Conservation (phyloP, 331 rosid species). For the Malus hybrid region DNA sequence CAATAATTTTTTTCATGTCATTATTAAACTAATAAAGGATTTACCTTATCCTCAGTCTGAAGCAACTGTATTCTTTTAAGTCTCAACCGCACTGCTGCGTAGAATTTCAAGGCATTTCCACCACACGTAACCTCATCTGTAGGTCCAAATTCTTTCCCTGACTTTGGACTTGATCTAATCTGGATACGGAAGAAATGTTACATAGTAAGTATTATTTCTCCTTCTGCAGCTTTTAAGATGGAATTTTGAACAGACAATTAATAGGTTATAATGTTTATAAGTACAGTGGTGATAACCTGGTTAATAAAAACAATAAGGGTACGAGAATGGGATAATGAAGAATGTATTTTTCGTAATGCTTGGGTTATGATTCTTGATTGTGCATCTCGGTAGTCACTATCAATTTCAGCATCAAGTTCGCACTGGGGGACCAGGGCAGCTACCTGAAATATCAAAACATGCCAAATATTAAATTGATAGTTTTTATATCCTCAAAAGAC, state of each 20-base stretch:
- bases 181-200: constrained; percentile 23
- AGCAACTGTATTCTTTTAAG: constrained; percentile 59
- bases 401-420: constrained; percentile 57
- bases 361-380: constrained; percentile 58
- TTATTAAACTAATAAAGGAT: neutral
- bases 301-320: constrained; percentile 64
- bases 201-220: constrained; percentile 10
- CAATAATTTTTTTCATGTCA: neutral
- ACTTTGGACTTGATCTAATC: constrained; percentile 51
- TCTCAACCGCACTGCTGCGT: constrained; percentile 71
- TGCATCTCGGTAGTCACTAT: constrained; percentile 25
- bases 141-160: constrained; percentile 31
- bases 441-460: constrained; percentile 40
- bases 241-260: neutral
- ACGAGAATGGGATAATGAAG: constrained; percentile 52
- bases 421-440: constrained; percentile 83
- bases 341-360: constrained; percentile 64
- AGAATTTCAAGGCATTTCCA: constrained; percentile 83
- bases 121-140: constrained; percentile 78
- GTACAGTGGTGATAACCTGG: constrained; percentile 44
- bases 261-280: neutral
- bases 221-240: neutral
- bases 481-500: neutral
- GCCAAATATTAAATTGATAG: neutral
- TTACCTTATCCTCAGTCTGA: constrained; percentile 53